phyloP scores from a whole-genome alignment of 371 early-diverging fungal species.

The Capillidium rhysosporum region DNA sequence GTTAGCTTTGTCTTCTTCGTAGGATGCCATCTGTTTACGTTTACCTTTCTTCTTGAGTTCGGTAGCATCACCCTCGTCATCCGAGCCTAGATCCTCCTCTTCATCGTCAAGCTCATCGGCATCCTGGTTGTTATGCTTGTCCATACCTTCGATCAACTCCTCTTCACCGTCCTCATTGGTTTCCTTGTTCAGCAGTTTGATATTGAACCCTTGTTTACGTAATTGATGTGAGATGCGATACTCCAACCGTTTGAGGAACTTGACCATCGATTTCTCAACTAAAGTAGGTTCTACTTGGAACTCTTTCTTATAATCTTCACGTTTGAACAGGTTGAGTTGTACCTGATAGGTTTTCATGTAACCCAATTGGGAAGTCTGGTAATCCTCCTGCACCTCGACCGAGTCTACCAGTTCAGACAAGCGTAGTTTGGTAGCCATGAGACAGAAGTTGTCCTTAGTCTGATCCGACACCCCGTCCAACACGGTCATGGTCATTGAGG shows the following conservation, averaged over 20 bases:
- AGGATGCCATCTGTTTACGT: slow-evolving; percentile 40
- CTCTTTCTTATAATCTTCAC: slow-evolving; percentile 27
- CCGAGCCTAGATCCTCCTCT: slow-evolving; percentile 33
- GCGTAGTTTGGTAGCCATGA: slow-evolving; percentile 56
- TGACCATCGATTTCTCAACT: slow-evolving; percentile 43
- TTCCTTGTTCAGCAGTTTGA: slow-evolving; percentile 11
- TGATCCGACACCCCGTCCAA: slow-evolving; percentile 84
- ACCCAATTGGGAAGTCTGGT: slow-evolving; percentile 11
- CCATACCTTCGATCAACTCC: slow-evolving; percentile 13
- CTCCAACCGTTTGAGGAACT: slow-evolving; percentile 53
- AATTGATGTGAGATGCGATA: slow-evolving; percentile 13
- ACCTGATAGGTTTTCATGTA: slow-evolving; percentile 55
- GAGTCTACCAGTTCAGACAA: slow-evolving; percentile 66
- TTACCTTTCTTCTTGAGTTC: slow-evolving; percentile 28
- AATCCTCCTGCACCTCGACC: slow-evolving; percentile 45
- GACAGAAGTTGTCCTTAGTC: slow-evolving; percentile 81
- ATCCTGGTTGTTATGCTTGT: slow-evolving; percentile 8
- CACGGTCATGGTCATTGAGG: slow-evolving; percentile 61
- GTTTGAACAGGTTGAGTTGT: slow-evolving; percentile 77
- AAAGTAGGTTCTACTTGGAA: slow-evolving; percentile 18
- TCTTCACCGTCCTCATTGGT: slow-evolving; percentile 18
- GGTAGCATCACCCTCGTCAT: slow-evolving; percentile 54
- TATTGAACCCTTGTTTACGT: slow-evolving; percentile 10
- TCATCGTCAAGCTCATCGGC: slow-evolving; percentile 15
- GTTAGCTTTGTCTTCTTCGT: slow-evolving; percentile 38